Conservation (phyloP, 257 asterid genomes). For the Haberlea rhodopensis region DNA sequence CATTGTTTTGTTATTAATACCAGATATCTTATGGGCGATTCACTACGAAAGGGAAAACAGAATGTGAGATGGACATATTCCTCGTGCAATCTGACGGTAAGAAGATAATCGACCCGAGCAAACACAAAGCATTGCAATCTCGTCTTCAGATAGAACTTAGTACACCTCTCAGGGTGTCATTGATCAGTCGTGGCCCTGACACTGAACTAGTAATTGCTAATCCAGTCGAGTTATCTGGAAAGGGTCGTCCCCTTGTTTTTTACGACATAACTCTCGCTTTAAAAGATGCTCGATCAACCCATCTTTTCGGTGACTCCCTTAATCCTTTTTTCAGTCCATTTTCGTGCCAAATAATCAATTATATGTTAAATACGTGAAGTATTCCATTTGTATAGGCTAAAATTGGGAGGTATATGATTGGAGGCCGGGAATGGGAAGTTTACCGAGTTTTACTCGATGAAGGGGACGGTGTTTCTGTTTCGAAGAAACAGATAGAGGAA, state of each 20-base stretch:
- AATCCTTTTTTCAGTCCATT: background rate
- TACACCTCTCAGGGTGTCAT: conserved; percentile 73
- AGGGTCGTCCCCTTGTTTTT: conserved; percentile 84
- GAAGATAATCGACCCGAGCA: conserved; percentile 71
- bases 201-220: conserved; percentile 79
- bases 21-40: conserved; percentile 87
- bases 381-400: conserved; percentile 60
- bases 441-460: conserved; percentile 77
- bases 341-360: background rate
- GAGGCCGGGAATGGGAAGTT: conserved; percentile 89
- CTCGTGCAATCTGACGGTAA: conserved; percentile 82
- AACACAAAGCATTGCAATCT: conserved; percentile 46
- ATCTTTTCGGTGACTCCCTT: conserved; percentile 62
- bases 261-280: conserved; percentile 82
- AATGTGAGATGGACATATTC: conserved; percentile 79
- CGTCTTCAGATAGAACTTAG: conserved; percentile 76
- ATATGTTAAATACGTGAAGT: background rate
- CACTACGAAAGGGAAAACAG: conserved; percentile 46
- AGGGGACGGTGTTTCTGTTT: conserved; percentile 52
- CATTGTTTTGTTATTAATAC: background rate
- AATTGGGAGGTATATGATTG: conserved; percentile 62
- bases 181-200: conserved; percentile 85
- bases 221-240: conserved; percentile 79
- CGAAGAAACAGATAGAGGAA: conserved; percentile 57
- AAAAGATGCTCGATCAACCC: conserved; percentile 64